These are phyloP conservation scores for Hirsutella thompsonii DNA, from an alignment of 2,329 filamentous ascomycete species.

Conservation along the genomic window DNA sequence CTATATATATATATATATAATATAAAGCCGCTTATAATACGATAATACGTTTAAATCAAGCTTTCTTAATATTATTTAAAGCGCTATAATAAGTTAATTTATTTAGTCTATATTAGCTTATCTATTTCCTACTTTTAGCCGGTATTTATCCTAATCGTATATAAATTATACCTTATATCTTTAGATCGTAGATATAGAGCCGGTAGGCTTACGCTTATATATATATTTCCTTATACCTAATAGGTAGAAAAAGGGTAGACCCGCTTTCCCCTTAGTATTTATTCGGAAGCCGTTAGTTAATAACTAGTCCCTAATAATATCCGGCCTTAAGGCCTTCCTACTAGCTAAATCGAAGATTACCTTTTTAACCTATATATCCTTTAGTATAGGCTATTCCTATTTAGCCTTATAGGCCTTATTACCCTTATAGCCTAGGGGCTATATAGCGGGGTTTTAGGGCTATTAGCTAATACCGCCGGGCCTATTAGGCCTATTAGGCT, in stretches of 20 bases:
- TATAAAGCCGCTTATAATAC: too few species aligned
- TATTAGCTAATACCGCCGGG: background rate
- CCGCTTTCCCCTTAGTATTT: background rate
- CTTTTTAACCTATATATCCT: background rate
- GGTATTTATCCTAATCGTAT: too few species aligned
- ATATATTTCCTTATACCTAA: too few species aligned
- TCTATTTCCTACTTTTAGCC: too few species aligned
- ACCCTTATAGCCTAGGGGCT: background rate
- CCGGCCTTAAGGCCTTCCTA: background rate
- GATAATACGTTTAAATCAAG: too few species aligned
- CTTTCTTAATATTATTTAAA: too few species aligned
- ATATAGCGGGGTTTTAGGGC: background rate
- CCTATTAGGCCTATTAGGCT: background rate
- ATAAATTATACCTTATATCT: too few species aligned
- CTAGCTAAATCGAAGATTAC: background rate
- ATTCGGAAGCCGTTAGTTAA: background rate
- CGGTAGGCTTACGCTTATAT: too few species aligned
- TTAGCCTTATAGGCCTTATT: background rate
- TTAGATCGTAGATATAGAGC: too few species aligned
- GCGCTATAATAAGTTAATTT: too few species aligned
- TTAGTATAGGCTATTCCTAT: background rate
- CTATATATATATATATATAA: background rate
- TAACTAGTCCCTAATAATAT: too few species aligned
- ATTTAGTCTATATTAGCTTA: too few species aligned
- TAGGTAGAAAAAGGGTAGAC: background rate